Percentiles rank a stretch among this genome's conserved stretches.
Conservation (phyloP, 148 eudicot species). For the Camellia japonica region DNA sequence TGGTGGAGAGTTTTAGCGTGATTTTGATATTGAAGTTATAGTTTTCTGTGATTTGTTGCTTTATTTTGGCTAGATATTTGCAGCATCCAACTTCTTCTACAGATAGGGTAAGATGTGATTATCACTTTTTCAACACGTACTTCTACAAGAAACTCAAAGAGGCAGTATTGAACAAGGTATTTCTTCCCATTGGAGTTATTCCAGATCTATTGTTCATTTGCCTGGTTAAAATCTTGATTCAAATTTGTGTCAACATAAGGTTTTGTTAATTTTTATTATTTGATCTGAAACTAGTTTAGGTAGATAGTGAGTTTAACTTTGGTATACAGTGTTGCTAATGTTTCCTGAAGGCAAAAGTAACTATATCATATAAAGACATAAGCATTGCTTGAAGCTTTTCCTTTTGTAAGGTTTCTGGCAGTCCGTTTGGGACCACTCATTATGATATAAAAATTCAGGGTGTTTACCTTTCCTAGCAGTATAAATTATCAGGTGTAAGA, state of each 20-base stretch:
- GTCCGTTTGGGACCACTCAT: neutral
- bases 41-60: neutral
- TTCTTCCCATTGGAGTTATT: neutral
- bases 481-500: neutral
- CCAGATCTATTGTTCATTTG: slow-evolving; percentile 2
- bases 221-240: slow-evolving; percentile 3
- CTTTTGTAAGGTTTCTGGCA: neutral
- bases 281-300: too few species aligned
- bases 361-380: neutral
- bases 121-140: slow-evolving; percentile 83
- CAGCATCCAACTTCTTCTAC: slow-evolving; percentile 41
- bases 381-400: neutral
- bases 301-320: too few species aligned
- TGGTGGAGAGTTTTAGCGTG: neutral
- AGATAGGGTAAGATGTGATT: slow-evolving; percentile 35
- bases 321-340: neutral
- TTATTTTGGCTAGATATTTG: slow-evolving; percentile 55
- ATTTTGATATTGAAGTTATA: neutral
- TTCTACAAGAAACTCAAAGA: slow-evolving; percentile 81
- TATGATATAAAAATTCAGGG: neutral
- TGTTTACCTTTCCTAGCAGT: neutral
- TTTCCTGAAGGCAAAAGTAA: slow-evolving; percentile 4
- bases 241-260: neutral
- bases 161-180: slow-evolving; percentile 60
- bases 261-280: too few species aligned